These are phyloP conservation scores for Eucalyptus tenuipes DNA, from an alignment of 345 rosid genomes.

Conservation along the genomic window DNA sequence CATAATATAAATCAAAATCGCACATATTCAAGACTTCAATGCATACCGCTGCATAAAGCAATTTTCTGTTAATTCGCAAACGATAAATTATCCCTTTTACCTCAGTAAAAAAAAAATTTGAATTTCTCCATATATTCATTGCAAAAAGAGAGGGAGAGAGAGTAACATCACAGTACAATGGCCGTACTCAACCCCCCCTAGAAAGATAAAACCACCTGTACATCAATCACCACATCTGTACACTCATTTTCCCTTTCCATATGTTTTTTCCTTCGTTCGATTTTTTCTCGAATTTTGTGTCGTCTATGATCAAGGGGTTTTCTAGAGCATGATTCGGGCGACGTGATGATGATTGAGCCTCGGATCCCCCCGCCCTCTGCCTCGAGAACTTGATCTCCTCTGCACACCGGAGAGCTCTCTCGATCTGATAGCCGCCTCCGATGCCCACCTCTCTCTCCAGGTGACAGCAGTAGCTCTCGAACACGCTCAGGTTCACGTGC, in stretches of 20 bases:
- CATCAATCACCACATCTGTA: not conserved
- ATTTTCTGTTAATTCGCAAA: not conserved
- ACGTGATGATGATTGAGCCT: slow-evolving; percentile 38
- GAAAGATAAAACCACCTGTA: not conserved
- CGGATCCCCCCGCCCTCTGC: slow-evolving; percentile 21
- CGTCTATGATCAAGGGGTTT: not conserved
- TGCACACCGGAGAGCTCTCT: slow-evolving; percentile 66
- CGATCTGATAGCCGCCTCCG: slow-evolving; percentile 88
- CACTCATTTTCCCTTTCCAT: not conserved
- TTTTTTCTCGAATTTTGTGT: not conserved
- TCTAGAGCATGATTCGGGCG: slow-evolving; percentile 51
- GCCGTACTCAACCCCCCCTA: not conserved
- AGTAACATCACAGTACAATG: not conserved
- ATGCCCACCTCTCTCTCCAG: slow-evolving; percentile 80
- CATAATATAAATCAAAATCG: not conserved
- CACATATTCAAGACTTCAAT: not conserved
- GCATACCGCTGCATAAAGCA: not conserved
- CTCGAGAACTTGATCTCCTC: slow-evolving; percentile 62
- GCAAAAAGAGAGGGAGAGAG: not conserved
- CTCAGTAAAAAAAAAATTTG: not conserved
- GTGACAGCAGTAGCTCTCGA: slow-evolving; percentile 86
- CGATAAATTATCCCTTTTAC: not conserved
- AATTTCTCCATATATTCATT: not conserved
- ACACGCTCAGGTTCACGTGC: slow-evolving; percentile 84
- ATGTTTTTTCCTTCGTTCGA: not conserved